A percentile compares a stretch with the other conserved stretches of the same genome.
phyloP scores from a whole-genome alignment of 2,329 filamentous ascomycete genomes.

The Rutstroemia sp. region DNA sequence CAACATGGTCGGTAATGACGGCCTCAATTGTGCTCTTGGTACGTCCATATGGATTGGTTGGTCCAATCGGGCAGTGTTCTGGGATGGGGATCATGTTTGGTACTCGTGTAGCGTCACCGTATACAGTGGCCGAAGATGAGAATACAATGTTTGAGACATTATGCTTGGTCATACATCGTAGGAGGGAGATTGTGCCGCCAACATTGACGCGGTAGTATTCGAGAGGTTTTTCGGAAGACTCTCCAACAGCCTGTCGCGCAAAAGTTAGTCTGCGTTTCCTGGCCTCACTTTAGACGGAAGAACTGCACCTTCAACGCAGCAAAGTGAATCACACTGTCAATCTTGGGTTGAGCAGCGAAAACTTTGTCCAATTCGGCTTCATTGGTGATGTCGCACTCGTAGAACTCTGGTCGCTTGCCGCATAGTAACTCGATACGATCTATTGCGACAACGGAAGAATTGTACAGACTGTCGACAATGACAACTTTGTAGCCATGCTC shows the following conservation, averaged over 20 bases:
- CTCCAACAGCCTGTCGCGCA: conserved; percentile 75
- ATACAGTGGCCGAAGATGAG: conserved; percentile 95
- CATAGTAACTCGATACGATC: conserved; percentile 92
- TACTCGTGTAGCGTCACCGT: conserved; percentile 93
- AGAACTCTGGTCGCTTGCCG: conserved; percentile 80
- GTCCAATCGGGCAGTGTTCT: conserved; percentile 89
- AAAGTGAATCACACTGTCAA: conserved; percentile 98
- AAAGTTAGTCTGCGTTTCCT: conserved; percentile 2
- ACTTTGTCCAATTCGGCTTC: conserved; percentile 77
- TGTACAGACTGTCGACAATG: conserved; percentile 94
- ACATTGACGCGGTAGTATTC: conserved; percentile 99
- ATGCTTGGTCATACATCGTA: conserved; percentile 80
- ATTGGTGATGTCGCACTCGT: conserved; percentile 82
- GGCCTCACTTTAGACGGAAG: neutral
- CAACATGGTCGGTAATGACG: conserved; percentile 86
- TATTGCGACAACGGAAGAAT: conserved; percentile 84
- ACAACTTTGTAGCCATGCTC: conserved; percentile 94
- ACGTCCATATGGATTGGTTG: conserved; percentile 95
- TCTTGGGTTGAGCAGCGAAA: conserved; percentile 81
- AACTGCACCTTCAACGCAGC: conserved; percentile 77
- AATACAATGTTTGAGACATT: conserved; percentile 97
- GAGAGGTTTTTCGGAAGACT: conserved; percentile 87
- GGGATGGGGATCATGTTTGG: conserved; percentile 98
- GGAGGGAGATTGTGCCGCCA: conserved; percentile 79
- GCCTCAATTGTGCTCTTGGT: conserved; percentile 91